Percentiles rank a stretch among this genome's conserved stretches.
These are phyloP conservation scores for Aureobasidium sp. DNA, from an alignment of 2,329 filamentous ascomycete species.

Conservation along the genomic window DNA sequence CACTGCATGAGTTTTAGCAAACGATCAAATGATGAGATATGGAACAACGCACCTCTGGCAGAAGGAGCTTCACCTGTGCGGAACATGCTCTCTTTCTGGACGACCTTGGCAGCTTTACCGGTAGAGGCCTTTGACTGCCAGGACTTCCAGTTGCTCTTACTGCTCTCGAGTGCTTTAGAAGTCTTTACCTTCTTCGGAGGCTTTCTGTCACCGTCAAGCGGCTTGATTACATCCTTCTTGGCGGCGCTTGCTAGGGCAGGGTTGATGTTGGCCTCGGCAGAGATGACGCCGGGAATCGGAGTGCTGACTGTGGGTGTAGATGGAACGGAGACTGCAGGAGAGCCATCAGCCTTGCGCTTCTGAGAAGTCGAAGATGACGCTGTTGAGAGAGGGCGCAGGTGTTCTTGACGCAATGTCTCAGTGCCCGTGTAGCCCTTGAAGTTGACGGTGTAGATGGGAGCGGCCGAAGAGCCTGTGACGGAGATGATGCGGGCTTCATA, in stretches of 20 bases:
- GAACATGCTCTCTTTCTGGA: slow-evolving; percentile 95
- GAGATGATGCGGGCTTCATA: slow-evolving; percentile 90
- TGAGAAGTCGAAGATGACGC: slow-evolving; percentile 22
- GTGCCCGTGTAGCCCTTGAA: slow-evolving; percentile 83
- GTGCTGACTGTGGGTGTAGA: slow-evolving; percentile 32
- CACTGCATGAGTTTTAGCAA: slow-evolving; percentile 50
- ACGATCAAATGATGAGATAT: background rate
- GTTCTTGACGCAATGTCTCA: slow-evolving; percentile 70
- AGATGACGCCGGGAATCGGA: slow-evolving; percentile 50
- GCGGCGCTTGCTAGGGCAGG: slow-evolving; percentile 58
- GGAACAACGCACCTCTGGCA: slow-evolving; percentile 62
- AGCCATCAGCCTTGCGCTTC: slow-evolving; percentile 80
- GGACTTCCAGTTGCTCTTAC: slow-evolving; percentile 91
- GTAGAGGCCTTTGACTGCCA: slow-evolving; percentile 64
- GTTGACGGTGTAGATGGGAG: slow-evolving; percentile 88
- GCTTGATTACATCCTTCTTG: slow-evolving; percentile 53
- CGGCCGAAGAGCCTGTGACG: slow-evolving; percentile 84
- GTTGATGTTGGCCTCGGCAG: slow-evolving; percentile 60
- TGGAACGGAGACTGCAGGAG: slow-evolving; percentile 40
- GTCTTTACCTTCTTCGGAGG: slow-evolving; percentile 75
- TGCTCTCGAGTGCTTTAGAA: slow-evolving; percentile 81
- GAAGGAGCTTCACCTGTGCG: slow-evolving; percentile 80
- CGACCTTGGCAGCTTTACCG: slow-evolving; percentile 53
- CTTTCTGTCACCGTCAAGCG: slow-evolving; percentile 48
- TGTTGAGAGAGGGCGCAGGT: slow-evolving; percentile 67